Evolutionary conservation across 2,329 filamentous ascomycete species (phyloP).

Genomic region (Sphaerulina musiva): DNA sequence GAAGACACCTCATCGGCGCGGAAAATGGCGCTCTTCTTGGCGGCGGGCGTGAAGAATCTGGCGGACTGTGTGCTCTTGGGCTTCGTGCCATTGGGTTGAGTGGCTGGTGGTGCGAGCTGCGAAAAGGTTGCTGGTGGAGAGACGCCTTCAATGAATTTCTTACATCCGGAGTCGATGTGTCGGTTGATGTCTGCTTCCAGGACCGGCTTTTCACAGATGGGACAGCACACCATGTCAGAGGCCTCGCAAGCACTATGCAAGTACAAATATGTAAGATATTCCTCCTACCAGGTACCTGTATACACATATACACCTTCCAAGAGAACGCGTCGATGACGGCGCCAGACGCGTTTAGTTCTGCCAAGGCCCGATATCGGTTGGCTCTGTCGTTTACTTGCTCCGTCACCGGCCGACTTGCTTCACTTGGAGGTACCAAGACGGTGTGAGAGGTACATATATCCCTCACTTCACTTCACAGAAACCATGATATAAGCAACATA

Average conservation of each 20-base stretch:
- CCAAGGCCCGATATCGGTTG: not conserved
- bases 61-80: conserved; percentile 33
- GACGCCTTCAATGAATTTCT: conserved; percentile 56
- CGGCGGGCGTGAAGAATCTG: conserved; percentile 52
- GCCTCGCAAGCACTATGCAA: not conserved
- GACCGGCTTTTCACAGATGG: conserved; percentile 33
- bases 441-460: too few relatives aligned
- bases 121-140: conserved; percentile 29
- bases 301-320: not conserved
- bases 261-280: not conserved
- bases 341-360: not conserved
- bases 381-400: too few relatives aligned
- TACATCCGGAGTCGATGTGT: conserved; percentile 82
- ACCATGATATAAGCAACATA: too few relatives aligned
- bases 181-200: conserved; percentile 72
- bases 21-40: conserved; percentile 35
- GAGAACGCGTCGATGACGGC: conserved; percentile 1
- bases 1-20: conserved; percentile 26
- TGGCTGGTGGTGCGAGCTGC: conserved; percentile 21
- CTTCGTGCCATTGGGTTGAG: conserved; percentile 26
- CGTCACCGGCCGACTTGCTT: too few relatives aligned
- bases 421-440: too few relatives aligned
- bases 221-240: conserved; percentile 31
- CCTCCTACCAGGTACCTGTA: too few relatives aligned
- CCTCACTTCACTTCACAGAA: too few relatives aligned